Evolutionary conservation across 768 basidiomycete species (phyloP).

Genomic region (Tylopilus vinaceipallidus): DNA sequence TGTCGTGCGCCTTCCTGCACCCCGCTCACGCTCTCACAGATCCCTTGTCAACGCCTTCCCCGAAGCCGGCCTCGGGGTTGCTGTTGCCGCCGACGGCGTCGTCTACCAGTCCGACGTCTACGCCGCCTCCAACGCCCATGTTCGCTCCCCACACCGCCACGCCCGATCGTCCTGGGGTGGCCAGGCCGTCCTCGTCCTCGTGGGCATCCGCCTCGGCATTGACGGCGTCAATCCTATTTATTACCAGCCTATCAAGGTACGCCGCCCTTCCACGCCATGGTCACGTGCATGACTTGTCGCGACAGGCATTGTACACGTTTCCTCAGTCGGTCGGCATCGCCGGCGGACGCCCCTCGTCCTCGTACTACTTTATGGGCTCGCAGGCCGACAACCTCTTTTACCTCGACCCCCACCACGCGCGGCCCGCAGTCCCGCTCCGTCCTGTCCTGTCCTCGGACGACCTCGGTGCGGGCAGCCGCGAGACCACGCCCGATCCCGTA

Average conservation of each 20-base stretch:
- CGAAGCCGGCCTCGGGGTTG: constrained; percentile 75
- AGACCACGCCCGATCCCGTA: constrained; percentile 31
- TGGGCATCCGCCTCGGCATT: constrained; percentile 84
- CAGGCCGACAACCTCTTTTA: constrained; percentile 88
- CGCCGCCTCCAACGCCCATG: constrained; percentile 55
- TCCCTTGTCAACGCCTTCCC: constrained; percentile 77
- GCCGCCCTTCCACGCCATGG: neutral
- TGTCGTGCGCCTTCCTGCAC: neutral
- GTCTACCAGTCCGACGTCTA: constrained; percentile 87
- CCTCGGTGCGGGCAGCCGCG: constrained; percentile 23
- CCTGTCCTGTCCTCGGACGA: constrained; percentile 38
- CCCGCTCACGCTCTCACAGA: constrained; percentile 38
- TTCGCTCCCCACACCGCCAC: constrained; percentile 31
- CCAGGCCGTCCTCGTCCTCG: constrained; percentile 79
- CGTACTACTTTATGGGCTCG: constrained; percentile 95
- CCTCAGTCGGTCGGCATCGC: constrained; percentile 97
- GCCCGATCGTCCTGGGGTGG: constrained; percentile 63
- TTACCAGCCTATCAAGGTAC: constrained; percentile 78
- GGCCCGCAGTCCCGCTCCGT: constrained; percentile 72
- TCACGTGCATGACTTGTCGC: neutral
- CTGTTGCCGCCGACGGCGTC: constrained; percentile 78
- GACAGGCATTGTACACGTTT: constrained; percentile 81
- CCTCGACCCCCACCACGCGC: constrained; percentile 76
- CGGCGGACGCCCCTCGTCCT: constrained; percentile 93
- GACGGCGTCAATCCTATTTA: constrained; percentile 96